A percentile compares a stretch with the other conserved stretches of the same genome.
These are phyloP conservation scores for Canavalia ensiformis DNA, from an alignment of 306 rosid genomes.

Conservation along the genomic window DNA sequence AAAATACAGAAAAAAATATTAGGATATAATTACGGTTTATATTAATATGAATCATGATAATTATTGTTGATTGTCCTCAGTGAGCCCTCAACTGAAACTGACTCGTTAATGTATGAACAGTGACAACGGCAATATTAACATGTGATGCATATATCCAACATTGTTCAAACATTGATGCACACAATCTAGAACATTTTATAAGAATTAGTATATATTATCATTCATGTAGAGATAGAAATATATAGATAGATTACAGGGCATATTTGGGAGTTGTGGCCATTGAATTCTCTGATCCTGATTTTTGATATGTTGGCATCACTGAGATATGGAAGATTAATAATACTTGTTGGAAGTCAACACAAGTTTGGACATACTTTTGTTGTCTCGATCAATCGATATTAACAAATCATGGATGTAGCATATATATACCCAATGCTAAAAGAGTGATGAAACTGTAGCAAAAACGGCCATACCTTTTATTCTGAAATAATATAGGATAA, in stretches of 20 bases:
- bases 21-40: no score
- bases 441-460: conserved; percentile 37
- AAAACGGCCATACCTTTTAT: conserved; percentile 37
- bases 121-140: neutral
- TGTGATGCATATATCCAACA: neutral
- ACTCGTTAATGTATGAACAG: conserved; percentile 13
- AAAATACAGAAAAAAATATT: no score
- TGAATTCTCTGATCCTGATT: neutral
- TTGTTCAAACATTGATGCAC: neutral
- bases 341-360: conserved; percentile 25
- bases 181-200: conserved; percentile 3
- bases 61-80: neutral
- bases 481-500: neutral
- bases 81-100: neutral
- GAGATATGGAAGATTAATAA: conserved; percentile 15
- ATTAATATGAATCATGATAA: no score
- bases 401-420: neutral
- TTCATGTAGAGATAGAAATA: neutral
- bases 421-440: neutral
- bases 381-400: conserved; percentile 35
- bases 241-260: conserved; percentile 16
- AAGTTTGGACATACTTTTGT: neutral
- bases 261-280: neutral
- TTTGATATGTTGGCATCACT: neutral
- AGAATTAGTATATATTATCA: neutral